A percentile compares a stretch with the other conserved stretches of the same genome.
Evolutionary conservation across 2,329 filamentous ascomycete species (phyloP).

Genomic region (Aspergillus pseudotamarii): DNA sequence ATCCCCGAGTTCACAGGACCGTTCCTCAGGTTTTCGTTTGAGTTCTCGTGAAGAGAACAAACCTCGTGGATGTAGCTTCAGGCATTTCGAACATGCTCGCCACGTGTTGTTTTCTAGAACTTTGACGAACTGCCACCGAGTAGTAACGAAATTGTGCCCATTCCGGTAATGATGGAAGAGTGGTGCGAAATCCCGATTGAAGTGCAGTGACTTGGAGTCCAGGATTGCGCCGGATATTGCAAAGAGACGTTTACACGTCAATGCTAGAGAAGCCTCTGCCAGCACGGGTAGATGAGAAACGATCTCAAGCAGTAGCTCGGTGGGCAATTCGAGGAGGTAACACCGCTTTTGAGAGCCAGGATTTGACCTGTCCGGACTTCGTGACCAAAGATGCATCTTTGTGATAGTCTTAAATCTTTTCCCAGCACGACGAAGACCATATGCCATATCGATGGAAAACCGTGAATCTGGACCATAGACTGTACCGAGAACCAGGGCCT

Average conservation of each 20-base stretch:
- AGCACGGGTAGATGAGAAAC: constrained; percentile 37
- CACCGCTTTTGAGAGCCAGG: constrained; percentile 26
- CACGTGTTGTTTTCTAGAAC: constrained; percentile 39
- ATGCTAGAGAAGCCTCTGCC: constrained; percentile 40
- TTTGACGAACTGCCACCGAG: constrained; percentile 41
- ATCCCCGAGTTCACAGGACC: constrained; percentile 38
- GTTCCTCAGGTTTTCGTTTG: constrained; percentile 34
- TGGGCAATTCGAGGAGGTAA: constrained; percentile 41
- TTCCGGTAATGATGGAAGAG: constrained; percentile 44
- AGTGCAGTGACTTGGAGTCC: constrained; percentile 37
- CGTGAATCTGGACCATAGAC: constrained; percentile 21
- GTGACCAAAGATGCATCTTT: constrained; percentile 33
- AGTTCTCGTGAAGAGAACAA: constrained; percentile 38
- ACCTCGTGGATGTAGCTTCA: constrained; percentile 42
- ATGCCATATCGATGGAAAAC: constrained; percentile 27
- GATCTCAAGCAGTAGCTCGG: constrained; percentile 42
- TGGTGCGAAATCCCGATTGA: constrained; percentile 42
- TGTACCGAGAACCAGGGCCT: constrained; percentile 3
- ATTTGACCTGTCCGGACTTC: constrained; percentile 19
- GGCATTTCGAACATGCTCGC: constrained; percentile 40
- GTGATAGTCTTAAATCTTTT: constrained; percentile 33
- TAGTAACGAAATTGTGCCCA: constrained; percentile 38
- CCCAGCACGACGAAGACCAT: constrained; percentile 33
- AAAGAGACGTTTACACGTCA: constrained; percentile 42
- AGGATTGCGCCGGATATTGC: constrained; percentile 36